These are phyloP conservation scores for Aquilaria sinensis DNA, from an alignment of 345 rosid species.

Conservation along the genomic window DNA sequence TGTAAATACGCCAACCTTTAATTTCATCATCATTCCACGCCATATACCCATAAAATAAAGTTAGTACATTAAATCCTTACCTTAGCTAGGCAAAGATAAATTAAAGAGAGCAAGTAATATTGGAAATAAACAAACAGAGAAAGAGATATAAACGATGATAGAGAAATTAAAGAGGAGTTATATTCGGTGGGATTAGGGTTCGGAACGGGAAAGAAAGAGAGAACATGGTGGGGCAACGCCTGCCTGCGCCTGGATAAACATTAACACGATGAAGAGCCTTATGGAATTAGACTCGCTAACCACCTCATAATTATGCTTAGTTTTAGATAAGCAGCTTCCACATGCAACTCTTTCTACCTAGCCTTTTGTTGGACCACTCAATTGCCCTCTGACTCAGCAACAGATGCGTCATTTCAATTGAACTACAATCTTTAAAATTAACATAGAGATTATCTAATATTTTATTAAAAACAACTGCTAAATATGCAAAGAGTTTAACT, in stretches of 20 bases:
- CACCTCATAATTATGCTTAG: slow-evolving; percentile 38
- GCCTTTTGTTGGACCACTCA: slow-evolving; percentile 17
- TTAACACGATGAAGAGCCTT: slow-evolving; percentile 2
- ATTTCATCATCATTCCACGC: too few species aligned
- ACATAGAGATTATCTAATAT: too few species aligned
- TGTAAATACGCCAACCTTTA: too few species aligned
- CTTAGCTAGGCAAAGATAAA: too few species aligned
- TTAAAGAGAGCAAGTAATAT: too few species aligned
- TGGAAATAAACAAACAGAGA: too few species aligned
- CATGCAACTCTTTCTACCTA: slow-evolving; percentile 14
- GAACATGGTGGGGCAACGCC: slow-evolving; percentile 33
- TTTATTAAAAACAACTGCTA: too few species aligned
- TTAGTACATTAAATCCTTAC: too few species aligned
- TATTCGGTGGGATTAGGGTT: background rate
- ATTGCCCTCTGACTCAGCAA: slow-evolving; percentile 10
- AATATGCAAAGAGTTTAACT: too few species aligned
- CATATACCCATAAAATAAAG: too few species aligned
- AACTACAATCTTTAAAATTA: background rate
- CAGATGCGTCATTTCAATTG: slow-evolving; percentile 9
- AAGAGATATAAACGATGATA: too few species aligned
- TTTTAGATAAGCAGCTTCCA: slow-evolving; percentile 19
- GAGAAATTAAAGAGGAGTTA: too few species aligned
- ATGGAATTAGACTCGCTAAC: slow-evolving; percentile 35
- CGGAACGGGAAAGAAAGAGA: slow-evolving; percentile 8
- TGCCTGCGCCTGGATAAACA: slow-evolving; percentile 26